Evolutionary conservation across 257 asterid genomes (phyloP).

Genomic region (Solanum paucissectum): DNA sequence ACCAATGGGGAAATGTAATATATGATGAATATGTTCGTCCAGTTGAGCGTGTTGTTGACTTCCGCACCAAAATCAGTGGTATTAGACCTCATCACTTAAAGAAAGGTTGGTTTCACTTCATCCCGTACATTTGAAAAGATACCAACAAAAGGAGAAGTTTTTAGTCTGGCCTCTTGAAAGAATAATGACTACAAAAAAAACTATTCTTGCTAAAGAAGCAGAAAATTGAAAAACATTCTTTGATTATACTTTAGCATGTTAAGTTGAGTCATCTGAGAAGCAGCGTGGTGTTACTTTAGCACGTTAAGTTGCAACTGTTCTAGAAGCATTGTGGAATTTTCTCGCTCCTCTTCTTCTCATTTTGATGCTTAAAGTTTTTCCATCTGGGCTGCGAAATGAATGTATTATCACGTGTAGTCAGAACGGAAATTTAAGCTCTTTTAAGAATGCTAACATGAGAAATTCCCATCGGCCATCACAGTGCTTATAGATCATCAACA

Average conservation of each 20-base stretch:
- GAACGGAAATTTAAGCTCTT: neutral
- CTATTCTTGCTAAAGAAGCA: neutral
- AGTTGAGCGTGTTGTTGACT: slow-evolving; percentile 68
- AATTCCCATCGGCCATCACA: neutral
- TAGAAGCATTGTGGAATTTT: neutral
- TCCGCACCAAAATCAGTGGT: slow-evolving; percentile 92
- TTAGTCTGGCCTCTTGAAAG: neutral
- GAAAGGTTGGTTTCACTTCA: slow-evolving; percentile 43
- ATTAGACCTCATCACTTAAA: slow-evolving; percentile 76
- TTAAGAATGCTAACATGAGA: neutral
- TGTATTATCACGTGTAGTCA: neutral
- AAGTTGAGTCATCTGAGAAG: neutral
- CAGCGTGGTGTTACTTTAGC: neutral
- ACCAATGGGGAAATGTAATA: slow-evolving; percentile 78
- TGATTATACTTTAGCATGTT: neutral
- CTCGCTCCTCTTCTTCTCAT: neutral
- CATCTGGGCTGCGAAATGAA: neutral
- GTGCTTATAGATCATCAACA: neutral
- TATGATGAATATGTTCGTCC: slow-evolving; percentile 91
- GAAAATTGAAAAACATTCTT: neutral
- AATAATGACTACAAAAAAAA: neutral
- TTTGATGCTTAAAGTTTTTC: neutral
- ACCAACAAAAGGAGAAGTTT: neutral
- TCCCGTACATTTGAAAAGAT: neutral
- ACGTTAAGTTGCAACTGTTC: neutral